These are phyloP conservation scores for Leccinum subtestaceum DNA, from an alignment of 768 basidiomycete genomes.

Conservation along the genomic window DNA sequence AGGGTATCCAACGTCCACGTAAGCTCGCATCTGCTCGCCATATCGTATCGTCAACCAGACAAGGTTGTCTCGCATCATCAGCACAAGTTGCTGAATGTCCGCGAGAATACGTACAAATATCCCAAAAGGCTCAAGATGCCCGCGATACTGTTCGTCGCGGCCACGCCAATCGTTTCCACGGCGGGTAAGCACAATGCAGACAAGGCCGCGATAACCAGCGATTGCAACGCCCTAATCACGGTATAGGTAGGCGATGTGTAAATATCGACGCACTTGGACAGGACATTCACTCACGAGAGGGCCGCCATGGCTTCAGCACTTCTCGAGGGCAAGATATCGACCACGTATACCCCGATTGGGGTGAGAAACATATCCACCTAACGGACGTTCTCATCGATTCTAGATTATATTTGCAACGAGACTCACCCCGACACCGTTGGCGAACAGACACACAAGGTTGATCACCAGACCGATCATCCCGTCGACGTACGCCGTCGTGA, in stretches of 20 bases:
- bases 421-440: constrained; percentile 63
- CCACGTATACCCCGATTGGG: constrained; percentile 53
- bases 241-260: not conserved
- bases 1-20: constrained; percentile 56
- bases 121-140: constrained; percentile 49
- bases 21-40: constrained; percentile 54
- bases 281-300: constrained; percentile 40
- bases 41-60: constrained; percentile 55
- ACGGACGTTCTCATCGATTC: not conserved
- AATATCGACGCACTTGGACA: not conserved
- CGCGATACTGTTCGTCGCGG: constrained; percentile 44
- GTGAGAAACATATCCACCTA: constrained; percentile 58
- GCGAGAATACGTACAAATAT: constrained; percentile 43
- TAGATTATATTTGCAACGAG: not conserved
- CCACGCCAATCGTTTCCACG: constrained; percentile 52
- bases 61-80: constrained; percentile 35
- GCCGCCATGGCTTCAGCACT: constrained; percentile 68
- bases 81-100: not conserved
- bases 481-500: constrained; percentile 48
- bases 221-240: constrained; percentile 26
- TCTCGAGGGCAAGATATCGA: constrained; percentile 57
- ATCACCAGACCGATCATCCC: constrained; percentile 49
- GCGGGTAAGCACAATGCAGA: constrained; percentile 33
- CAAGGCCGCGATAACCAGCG: constrained; percentile 15
- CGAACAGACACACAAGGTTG: constrained; percentile 54